Evolutionary conservation across 2,329 filamentous ascomycete species (phyloP).

Genomic region (Alternaria solani): DNA sequence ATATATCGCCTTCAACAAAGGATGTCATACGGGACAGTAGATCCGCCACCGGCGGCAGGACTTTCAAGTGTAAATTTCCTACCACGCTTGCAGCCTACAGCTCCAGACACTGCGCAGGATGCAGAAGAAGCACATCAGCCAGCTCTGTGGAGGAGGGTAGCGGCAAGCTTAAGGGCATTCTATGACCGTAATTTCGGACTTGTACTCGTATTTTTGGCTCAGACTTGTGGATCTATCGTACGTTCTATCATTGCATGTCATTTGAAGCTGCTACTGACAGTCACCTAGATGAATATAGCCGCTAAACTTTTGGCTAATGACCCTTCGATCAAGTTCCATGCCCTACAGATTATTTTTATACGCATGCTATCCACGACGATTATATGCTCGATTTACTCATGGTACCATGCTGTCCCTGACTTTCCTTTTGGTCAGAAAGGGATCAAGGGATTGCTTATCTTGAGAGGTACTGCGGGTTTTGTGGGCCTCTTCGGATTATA

Average conservation of each 20-base stretch:
- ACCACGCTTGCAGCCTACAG: slow-evolving; percentile 7
- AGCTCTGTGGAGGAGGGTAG: slow-evolving; percentile 3
- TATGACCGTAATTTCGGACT: slow-evolving; percentile 37
- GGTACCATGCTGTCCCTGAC: slow-evolving; percentile 60
- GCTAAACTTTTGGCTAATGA: slow-evolving; percentile 37
- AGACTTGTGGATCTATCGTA: slow-evolving; percentile 51
- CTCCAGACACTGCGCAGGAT: neutral
- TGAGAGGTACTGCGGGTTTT: slow-evolving; percentile 38
- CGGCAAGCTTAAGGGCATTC: slow-evolving; percentile 19
- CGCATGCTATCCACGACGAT: slow-evolving; percentile 77
- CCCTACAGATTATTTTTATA: slow-evolving; percentile 72
- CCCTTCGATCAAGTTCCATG: slow-evolving; percentile 37
- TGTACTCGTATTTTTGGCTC: slow-evolving; percentile 34
- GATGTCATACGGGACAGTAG: slow-evolving; percentile 26
- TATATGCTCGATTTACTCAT: slow-evolving; percentile 75
- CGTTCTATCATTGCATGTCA: neutral
- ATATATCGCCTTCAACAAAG: neutral
- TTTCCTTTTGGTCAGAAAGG: slow-evolving; percentile 33
- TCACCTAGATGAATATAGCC: slow-evolving; percentile 33
- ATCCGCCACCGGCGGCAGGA: slow-evolving; percentile 4
- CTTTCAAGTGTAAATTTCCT: slow-evolving; percentile 1
- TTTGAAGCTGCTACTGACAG: neutral
- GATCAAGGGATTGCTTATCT: slow-evolving; percentile 26
- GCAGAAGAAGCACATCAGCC: slow-evolving; percentile 10
- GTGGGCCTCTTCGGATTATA: slow-evolving; percentile 40